Evolutionary conservation across 257 asterid species (phyloP).

Genomic region (Jaltomata sinuosa): DNA sequence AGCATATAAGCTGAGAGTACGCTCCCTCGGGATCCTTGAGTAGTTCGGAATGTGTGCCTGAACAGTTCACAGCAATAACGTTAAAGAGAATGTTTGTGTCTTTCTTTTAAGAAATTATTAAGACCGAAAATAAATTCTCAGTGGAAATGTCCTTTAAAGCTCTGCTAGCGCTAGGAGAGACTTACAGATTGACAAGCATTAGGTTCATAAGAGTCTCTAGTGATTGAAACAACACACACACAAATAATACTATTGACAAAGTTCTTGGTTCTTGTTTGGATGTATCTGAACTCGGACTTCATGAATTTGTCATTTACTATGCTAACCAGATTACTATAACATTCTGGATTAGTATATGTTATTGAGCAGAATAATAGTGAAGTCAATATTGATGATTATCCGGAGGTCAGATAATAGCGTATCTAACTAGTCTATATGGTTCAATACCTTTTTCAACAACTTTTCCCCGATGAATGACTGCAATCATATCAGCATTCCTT

Average conservation of each 20-base stretch:
- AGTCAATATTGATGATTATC: not conserved
- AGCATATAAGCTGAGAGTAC: slow-evolving; percentile 45
- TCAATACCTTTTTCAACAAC: slow-evolving; percentile 68
- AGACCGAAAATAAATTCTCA: not conserved
- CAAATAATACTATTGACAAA: not conserved
- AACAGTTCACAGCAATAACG: not conserved
- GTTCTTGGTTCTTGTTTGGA: not conserved
- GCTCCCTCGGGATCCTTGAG: slow-evolving; percentile 40
- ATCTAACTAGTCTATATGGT: not conserved
- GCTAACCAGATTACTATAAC: not conserved
- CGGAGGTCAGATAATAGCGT: not conserved
- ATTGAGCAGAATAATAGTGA: not conserved
- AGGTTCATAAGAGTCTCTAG: not conserved
- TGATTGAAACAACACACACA: not conserved
- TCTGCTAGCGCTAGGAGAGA: not conserved
- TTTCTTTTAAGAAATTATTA: not conserved
- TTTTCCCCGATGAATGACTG: slow-evolving; percentile 73
- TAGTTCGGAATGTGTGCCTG: slow-evolving; percentile 47
- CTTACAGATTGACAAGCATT: not conserved
- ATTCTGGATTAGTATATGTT: not conserved
- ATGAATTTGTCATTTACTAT: not conserved
- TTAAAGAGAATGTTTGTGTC: not conserved
- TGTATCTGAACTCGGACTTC: not conserved
- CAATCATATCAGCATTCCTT: slow-evolving; percentile 69
- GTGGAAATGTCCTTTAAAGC: not conserved